These are phyloP conservation scores for Porphyra umbilicalis DNA, from an alignment of 31 red algal species.

Conservation along the genomic window DNA sequence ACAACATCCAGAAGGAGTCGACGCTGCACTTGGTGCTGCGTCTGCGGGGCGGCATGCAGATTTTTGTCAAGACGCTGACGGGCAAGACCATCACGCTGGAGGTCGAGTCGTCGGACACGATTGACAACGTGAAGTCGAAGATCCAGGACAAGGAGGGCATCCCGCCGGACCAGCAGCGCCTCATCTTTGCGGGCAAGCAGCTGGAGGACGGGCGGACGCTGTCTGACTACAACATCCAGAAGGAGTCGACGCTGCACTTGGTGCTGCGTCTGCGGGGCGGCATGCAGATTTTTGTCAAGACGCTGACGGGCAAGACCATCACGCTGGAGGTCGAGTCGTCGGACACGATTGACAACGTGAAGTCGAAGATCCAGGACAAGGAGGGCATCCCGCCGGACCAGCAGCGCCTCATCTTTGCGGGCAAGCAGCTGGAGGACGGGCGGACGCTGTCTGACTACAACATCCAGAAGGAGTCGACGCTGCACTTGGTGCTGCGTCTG, in stretches of 20 bases:
- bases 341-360: constrained; percentile 60
- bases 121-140: constrained; percentile 95
- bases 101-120: constrained; percentile 95
- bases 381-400: constrained; percentile 63
- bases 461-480: constrained; percentile 63
- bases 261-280: constrained; percentile 95
- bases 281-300: constrained; percentile 26
- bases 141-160: constrained; percentile 97
- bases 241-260: constrained; percentile 98
- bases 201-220: constrained; percentile 96
- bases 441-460: constrained; percentile 57
- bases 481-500: constrained; percentile 48
- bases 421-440: constrained; percentile 55
- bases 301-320: constrained; percentile 58
- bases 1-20: constrained; percentile 99
- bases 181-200: constrained; percentile 97
- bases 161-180: constrained; percentile 93
- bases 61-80: constrained; percentile 78
- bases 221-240: constrained; percentile 98
- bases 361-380: constrained; percentile 62
- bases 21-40: constrained; percentile 96
- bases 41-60: constrained; percentile 84
- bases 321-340: constrained; percentile 54
- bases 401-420: constrained; percentile 51
- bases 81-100: constrained; percentile 95